Percentiles rank a stretch among this genome's conserved stretches.
phyloP scores from a whole-genome alignment of 2,329 filamentous ascomycete genomes.

The Fusarium oxysporum region DNA sequence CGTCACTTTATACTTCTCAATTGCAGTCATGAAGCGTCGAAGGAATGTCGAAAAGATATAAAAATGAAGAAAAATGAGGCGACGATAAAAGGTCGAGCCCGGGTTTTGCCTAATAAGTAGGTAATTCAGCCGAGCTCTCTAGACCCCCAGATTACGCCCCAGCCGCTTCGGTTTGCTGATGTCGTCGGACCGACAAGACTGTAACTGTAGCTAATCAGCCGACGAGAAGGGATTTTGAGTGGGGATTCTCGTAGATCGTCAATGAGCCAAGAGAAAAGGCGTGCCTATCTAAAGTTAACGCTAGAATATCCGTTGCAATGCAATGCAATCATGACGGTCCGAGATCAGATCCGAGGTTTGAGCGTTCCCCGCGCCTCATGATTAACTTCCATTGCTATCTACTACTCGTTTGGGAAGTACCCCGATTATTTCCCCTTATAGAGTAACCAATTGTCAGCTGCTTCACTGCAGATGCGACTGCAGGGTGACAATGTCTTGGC shows the following conservation, averaged over 20 bases:
- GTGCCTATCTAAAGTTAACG: not conserved
- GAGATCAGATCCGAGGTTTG: not conserved
- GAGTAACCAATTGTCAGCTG: not conserved
- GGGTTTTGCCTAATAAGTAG: conserved; percentile 38
- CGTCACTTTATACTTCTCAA: no score
- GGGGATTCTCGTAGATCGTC: conserved; percentile 10
- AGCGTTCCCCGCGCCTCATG: not conserved
- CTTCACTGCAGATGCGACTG: not conserved
- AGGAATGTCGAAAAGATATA: not conserved
- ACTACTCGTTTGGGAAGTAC: not conserved
- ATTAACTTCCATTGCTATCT: not conserved
- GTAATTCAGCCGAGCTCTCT: conserved; percentile 27
- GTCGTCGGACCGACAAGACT: conserved; percentile 31
- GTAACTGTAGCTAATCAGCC: conserved; percentile 13
- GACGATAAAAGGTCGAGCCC: not conserved
- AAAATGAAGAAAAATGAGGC: not conserved
- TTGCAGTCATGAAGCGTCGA: not conserved
- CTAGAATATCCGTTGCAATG: not conserved
- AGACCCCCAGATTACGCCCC: conserved; percentile 19
- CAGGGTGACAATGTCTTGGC: not conserved
- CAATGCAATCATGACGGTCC: not conserved
- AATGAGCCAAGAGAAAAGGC: not conserved
- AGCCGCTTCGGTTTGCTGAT: conserved; percentile 3
- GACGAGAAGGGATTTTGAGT: conserved; percentile 3
- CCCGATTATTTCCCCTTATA: conserved; percentile 1